Percentiles rank a stretch among this genome's conserved stretches.
These are phyloP conservation scores for Fusarium phyllophilum DNA, from an alignment of 2,329 filamentous ascomycete genomes.

Conservation along the genomic window DNA sequence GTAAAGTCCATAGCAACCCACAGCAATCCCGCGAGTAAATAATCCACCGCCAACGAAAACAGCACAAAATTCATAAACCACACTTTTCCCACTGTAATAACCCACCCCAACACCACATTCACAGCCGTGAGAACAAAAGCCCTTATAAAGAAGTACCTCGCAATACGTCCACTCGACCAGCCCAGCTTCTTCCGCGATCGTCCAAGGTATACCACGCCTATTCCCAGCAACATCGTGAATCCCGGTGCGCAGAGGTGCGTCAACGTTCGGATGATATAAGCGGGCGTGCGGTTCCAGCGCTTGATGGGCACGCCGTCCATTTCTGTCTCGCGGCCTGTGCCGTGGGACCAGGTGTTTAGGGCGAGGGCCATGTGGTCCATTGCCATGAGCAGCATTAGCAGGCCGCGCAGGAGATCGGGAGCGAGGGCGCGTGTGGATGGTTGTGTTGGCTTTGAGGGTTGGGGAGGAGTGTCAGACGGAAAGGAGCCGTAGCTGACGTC, in stretches of 20 bases:
- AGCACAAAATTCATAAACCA: constrained; percentile 58
- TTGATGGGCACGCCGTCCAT: constrained; percentile 49
- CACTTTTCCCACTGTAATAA: constrained; percentile 46
- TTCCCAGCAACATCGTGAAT: constrained; percentile 58
- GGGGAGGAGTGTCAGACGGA: constrained; percentile 3
- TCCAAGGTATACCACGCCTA: constrained; percentile 58
- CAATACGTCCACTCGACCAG: constrained; percentile 51
- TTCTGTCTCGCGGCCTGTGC: constrained; percentile 51
- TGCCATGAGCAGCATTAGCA: constrained; percentile 58
- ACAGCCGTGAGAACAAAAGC: constrained; percentile 47
- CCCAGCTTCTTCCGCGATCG: constrained; percentile 53
- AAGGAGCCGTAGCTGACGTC: constrained; percentile 13
- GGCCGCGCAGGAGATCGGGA: constrained; percentile 57
- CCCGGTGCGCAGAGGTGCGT: constrained; percentile 59
- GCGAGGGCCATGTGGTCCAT: constrained; percentile 55
- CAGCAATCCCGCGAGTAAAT: constrained; percentile 55
- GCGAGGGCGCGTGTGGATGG: constrained; percentile 50
- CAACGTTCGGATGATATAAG: constrained; percentile 53
- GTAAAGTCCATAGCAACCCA: constrained; percentile 52
- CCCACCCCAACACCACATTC: constrained; percentile 46
- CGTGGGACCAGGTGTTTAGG: constrained; percentile 55
- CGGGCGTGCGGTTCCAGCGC: constrained; percentile 52
- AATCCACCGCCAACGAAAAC: constrained; percentile 58
- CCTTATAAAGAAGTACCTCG: constrained; percentile 49
- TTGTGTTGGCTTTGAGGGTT: constrained; percentile 31